Evolutionary conservation across 257 asterid species (phyloP).

Genomic region (Primulina huaijiensis): DNA sequence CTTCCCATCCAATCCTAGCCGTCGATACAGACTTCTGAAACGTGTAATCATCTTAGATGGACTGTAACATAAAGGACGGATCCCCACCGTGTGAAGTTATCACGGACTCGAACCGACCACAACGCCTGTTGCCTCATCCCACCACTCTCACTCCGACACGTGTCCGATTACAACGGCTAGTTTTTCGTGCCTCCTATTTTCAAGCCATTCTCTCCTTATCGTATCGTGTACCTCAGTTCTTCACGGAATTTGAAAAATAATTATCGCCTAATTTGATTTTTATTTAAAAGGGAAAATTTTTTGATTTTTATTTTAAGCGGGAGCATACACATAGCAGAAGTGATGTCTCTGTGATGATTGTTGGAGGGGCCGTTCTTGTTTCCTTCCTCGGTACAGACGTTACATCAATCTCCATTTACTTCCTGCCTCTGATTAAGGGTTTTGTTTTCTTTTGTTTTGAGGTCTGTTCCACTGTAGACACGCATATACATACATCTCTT

Average conservation of each 20-base stretch:
- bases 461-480: background rate
- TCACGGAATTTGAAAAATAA: background rate
- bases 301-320: background rate
- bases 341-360: conserved; percentile 3
- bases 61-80: background rate
- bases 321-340: background rate
- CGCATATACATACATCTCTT: background rate
- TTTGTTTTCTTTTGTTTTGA: background rate
- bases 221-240: conserved; percentile 22
- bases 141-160: conserved; percentile 34
- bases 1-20: background rate
- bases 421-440: conserved; percentile 33
- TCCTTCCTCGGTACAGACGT: conserved; percentile 27
- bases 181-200: conserved; percentile 25
- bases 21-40: background rate
- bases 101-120: conserved; percentile 39
- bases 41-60: background rate
- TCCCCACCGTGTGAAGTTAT: background rate
- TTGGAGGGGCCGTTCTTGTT: conserved; percentile 25
- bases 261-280: background rate
- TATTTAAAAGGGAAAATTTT: background rate
- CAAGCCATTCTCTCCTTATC: background rate
- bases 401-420: conserved; percentile 40
- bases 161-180: conserved; percentile 55
- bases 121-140: conserved; percentile 29